Conservation (phyloP, 345 rosid species). For the Carallia brachiata region DNA sequence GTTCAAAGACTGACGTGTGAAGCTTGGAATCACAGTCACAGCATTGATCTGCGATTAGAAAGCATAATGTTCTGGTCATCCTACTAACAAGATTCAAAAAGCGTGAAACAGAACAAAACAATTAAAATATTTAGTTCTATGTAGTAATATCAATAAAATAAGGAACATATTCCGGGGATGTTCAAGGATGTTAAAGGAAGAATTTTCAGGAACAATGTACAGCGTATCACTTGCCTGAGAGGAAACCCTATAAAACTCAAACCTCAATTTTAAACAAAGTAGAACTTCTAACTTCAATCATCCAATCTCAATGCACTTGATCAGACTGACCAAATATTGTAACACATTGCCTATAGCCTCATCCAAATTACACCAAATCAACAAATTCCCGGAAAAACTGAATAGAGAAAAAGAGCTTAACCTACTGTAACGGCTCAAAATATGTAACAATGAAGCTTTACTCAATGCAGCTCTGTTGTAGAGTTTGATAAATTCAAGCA, state of each 20-base stretch:
- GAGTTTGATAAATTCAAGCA: no score
- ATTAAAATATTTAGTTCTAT: not conserved
- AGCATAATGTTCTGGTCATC: conserved; percentile 6
- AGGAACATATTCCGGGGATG: not conserved
- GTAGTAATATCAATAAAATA: not conserved
- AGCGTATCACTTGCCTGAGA: not conserved
- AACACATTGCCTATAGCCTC: no score
- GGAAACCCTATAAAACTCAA: not conserved
- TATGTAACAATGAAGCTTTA: no score
- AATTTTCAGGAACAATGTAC: not conserved
- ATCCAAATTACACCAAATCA: no score
- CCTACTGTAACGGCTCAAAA: no score
- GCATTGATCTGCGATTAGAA: conserved; percentile 58
- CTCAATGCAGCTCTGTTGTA: no score
- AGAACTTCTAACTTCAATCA: no score
- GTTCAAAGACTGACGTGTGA: conserved; percentile 41
- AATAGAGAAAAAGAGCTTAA: no score
- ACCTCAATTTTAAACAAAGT: no score
- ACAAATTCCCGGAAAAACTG: no score
- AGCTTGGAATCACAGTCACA: conserved; percentile 51
- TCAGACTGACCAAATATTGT: no score
- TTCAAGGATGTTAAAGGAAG: not conserved
- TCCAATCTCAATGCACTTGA: no score
- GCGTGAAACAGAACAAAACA: not conserved
- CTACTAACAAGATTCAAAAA: not conserved